Percentiles rank a stretch among this genome's conserved stretches.
phyloP scores from a whole-genome alignment of 2,329 filamentous ascomycete genomes.

The Bipolaris oryzae region DNA sequence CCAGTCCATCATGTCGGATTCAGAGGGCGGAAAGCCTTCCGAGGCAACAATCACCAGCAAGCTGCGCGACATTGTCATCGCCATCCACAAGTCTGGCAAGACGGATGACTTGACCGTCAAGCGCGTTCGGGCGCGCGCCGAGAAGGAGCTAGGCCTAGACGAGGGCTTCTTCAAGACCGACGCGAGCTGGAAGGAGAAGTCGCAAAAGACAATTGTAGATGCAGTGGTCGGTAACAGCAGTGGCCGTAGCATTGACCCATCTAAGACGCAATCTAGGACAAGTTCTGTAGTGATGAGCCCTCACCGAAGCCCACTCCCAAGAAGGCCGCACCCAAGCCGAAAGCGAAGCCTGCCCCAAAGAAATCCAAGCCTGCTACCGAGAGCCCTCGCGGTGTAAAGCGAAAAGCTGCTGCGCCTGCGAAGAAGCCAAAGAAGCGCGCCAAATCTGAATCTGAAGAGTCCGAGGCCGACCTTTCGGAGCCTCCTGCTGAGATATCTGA shows the following conservation, averaged over 20 bases:
- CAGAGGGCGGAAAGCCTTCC: constrained; percentile 38
- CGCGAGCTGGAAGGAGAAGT: constrained; percentile 62
- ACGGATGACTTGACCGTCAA: constrained; percentile 63
- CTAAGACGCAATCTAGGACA: constrained; percentile 26
- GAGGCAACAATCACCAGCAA: constrained; percentile 48
- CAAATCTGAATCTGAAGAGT: constrained; percentile 31
- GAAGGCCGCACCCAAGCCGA: constrained; percentile 26
- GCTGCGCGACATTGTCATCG: constrained; percentile 50
- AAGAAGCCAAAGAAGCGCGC: constrained; percentile 34
- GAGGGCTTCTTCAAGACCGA: constrained; percentile 63
- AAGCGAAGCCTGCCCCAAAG: constrained; percentile 31
- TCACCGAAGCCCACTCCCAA: constrained; percentile 27
- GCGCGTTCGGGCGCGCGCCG: constrained; percentile 59
- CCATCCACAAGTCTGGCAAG: constrained; percentile 50
- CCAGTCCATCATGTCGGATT: constrained; percentile 41
- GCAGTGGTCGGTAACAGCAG: constrained; percentile 35
- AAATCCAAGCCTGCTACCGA: constrained; percentile 26
- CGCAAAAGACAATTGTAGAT: constrained; percentile 39
- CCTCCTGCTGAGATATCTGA: constrained; percentile 27
- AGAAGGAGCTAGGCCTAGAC: constrained; percentile 58
- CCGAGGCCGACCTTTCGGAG: constrained; percentile 32
- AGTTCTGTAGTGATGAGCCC: constrained; percentile 36
- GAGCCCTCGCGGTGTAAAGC: constrained; percentile 36
- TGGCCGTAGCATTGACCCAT: neutral
- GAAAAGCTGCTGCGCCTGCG: constrained; percentile 34